Base-by-base conservation (phyloP, 768 basidiomycete species). In the Bullera alba region DNA sequence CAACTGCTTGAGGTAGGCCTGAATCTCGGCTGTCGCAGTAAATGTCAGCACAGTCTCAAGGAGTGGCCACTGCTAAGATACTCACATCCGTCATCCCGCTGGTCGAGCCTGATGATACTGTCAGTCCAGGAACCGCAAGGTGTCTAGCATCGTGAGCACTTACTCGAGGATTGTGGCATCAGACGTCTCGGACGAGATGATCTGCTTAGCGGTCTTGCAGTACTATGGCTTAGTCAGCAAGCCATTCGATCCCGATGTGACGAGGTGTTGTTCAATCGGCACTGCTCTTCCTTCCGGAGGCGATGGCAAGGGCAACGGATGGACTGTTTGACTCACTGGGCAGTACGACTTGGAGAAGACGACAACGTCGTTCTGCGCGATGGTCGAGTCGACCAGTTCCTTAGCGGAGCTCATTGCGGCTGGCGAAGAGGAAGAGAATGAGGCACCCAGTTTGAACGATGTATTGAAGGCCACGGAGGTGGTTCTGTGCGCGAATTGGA, bases 341-440 rank as follows among this genome's bases (percentile, higher is more conserved):
- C 70, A 72, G 54, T 65, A 70, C 26, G 58, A 54, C 56, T 72
- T 72, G 42, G 56, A 52, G 49, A 65, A 70, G 16, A 72, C 59
- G 42, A 65, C 63, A 42, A 69, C 61, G 39, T 62, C 55, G 58
- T 72, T 62, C 47, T 63, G 54, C 23, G 56, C 56, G 55, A 72
- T 67, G 21, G 50, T 46, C 48, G 56, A 36, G 34, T 69, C 61
- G 46, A 69, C 61, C 21, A 59, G 32, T 28, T 56, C 23, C 52
- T 69, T 65, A 26, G 54, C 46, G 22, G 61, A 47, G 34, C 48
- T 57, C 55, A 60, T 65, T 29, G 38, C 56, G 46, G 51, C 23
- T 16, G 64, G 47, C 6, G 42, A 14, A 14, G 14, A 8, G 7
- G 54, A 51, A 22, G 66, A 68, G 30, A 57, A 50, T 63, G 63